Conservation (phyloP, 441 rosid genomes). For the Manihot esculenta region DNA sequence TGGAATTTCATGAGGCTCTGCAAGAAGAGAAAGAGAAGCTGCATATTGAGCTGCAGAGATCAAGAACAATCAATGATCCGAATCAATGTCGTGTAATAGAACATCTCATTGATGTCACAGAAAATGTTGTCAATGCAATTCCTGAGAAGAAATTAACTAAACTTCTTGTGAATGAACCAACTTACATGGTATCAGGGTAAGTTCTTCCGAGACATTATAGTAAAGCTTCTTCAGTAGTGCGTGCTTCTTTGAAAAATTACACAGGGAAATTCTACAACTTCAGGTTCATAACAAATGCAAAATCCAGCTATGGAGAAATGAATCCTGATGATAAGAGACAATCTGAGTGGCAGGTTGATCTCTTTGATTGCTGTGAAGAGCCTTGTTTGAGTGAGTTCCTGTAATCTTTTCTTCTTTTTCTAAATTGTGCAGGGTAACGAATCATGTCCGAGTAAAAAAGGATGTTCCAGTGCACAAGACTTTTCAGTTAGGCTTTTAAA, state of each 20-base stretch:
- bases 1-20: slow-evolving; percentile 38
- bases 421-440: too few species aligned
- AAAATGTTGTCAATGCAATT: slow-evolving; percentile 26
- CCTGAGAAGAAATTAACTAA: slow-evolving; percentile 33
- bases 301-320: slow-evolving; percentile 14
- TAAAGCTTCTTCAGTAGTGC: not conserved
- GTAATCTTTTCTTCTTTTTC: not conserved
- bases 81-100: slow-evolving; percentile 38
- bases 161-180: slow-evolving; percentile 35
- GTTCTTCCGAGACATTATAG: not conserved
- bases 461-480: too few species aligned
- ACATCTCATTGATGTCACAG: slow-evolving; percentile 42
- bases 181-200: slow-evolving; percentile 32
- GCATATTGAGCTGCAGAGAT: slow-evolving; percentile 33
- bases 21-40: slow-evolving; percentile 43
- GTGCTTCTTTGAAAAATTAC: not conserved
- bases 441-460: too few species aligned
- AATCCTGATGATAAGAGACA: slow-evolving; percentile 19
- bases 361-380: slow-evolving; percentile 38
- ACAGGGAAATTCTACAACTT: too few species aligned
- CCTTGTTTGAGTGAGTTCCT: slow-evolving; percentile 42
- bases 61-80: slow-evolving; percentile 25
- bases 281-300: slow-evolving; percentile 34
- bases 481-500: not conserved
- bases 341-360: slow-evolving; percentile 41